Percentiles rank a stretch among this genome's conserved stretches.
phyloP scores from a whole-genome alignment of 2,329 filamentous ascomycete genomes.

The Pseudocercospora fijiensis region DNA sequence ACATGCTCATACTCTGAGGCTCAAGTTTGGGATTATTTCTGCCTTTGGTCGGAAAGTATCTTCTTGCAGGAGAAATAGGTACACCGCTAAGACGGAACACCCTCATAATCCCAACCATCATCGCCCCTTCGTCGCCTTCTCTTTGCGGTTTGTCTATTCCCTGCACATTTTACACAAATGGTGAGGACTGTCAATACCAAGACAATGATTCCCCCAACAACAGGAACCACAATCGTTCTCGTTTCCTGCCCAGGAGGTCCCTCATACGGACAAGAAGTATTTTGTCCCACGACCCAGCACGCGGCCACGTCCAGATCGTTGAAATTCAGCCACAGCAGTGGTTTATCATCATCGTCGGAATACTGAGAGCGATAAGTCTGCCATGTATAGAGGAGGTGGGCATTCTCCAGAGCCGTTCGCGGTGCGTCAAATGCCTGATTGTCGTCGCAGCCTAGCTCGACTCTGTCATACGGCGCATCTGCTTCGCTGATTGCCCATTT shows the following conservation, averaged over 20 bases:
- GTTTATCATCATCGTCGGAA: conserved; percentile 31
- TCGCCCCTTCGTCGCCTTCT: conserved; percentile 46
- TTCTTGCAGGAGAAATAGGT: not conserved
- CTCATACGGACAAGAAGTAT: conserved; percentile 60
- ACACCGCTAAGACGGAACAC: conserved; percentile 53
- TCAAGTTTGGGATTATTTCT: not conserved
- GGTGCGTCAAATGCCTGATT: conserved; percentile 57
- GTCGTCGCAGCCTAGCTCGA: conserved; percentile 48
- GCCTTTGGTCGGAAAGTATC: not conserved
- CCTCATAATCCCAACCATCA: conserved; percentile 66
- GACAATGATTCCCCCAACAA: conserved; percentile 62
- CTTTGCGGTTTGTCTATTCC: conserved; percentile 57
- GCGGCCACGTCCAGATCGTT: conserved; percentile 57
- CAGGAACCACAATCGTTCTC: conserved; percentile 58
- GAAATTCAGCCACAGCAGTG: conserved; percentile 58
- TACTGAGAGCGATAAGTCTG: conserved; percentile 17
- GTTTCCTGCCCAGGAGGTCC: conserved; percentile 38
- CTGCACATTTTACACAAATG: conserved; percentile 63
- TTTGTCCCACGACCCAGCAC: conserved; percentile 62
- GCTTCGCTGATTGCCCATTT: conserved; percentile 55
- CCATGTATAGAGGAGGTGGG: conserved; percentile 50
- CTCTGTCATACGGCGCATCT: conserved; percentile 42
- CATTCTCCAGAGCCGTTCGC: conserved; percentile 63
- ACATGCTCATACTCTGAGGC: not conserved
- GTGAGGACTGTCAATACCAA: conserved; percentile 61